Evolutionary conservation across 2,329 filamentous ascomycete genomes (phyloP), one percentile per base, ranked within the genome.

Genomic region (Colletotrichum truncatum): DNA sequence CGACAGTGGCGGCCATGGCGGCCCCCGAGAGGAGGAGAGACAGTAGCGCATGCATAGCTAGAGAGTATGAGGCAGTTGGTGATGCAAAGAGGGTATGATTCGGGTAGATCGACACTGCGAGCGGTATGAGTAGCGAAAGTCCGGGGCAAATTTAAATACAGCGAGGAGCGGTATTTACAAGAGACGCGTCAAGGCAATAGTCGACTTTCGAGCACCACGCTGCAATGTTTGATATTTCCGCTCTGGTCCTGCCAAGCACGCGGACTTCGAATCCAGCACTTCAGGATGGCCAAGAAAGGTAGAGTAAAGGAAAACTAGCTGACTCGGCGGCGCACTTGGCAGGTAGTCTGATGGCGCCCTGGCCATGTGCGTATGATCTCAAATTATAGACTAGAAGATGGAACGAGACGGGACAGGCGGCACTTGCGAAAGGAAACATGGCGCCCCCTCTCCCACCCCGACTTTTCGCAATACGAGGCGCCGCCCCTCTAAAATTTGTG

Each of bases 91-190:
- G 62, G 48, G 48, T 65, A 48, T 65, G 49, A 51, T 65, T 55
- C 36, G n/a, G 57, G 41, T 21, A n/a, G 62, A 65, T 65, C 62
- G 41, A 55, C 39, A 23, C 38, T 65, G 62, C 57, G 49, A 49
- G 57, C 57, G 36, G 30, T 34, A 43, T 62, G 57, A 41, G 28
- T 11, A 55, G 23, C 14, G 21, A 45, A 26, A 28, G 30, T 55
- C 34, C 34, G 41, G n/a, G 18, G 11, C 26, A 4, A n/a, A 11
- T 18, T 28, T 21, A 49, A 39, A n/a, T 18, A 36, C 43, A 57
- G 62, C 62, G 49, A 49, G 9, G 34, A 36, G 56, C 57, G 36
- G 34, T 65, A 65, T 65, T 65, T 65, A 62, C 62, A 61, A 46
- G 41, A 62, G 32, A 55, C 43, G 25, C 28, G 32, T 14, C 32